Evolutionary conservation across 805 yeast species (phyloP).

Genomic region (Lipomyces spencermartinsiae): DNA sequence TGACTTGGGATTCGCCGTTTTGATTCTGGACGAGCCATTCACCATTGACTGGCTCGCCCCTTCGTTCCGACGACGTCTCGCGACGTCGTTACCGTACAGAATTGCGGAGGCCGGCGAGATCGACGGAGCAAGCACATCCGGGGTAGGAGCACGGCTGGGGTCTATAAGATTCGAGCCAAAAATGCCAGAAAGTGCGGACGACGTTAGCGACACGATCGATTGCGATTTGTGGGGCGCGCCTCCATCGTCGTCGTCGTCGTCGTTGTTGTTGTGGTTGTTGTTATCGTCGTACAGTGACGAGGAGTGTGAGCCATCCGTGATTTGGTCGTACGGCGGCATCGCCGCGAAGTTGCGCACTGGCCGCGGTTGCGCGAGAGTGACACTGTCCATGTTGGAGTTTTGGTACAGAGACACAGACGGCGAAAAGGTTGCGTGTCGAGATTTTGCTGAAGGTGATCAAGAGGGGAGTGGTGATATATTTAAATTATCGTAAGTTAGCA

Average conservation of each 20-base stretch:
- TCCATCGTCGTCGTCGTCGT: slow-evolving; percentile 2
- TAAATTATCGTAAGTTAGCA: too few species aligned
- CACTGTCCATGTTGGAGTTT: background rate
- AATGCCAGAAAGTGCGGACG: slow-evolving; percentile 48
- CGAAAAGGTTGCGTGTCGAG: background rate
- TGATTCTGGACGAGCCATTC: background rate
- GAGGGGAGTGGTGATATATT: background rate
- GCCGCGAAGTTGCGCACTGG: slow-evolving; percentile 18
- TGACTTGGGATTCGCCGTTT: background rate
- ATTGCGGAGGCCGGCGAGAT: slow-evolving; percentile 1
- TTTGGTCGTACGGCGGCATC: slow-evolving; percentile 9
- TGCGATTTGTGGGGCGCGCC: slow-evolving; percentile 27
- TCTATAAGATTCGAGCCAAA: slow-evolving; percentile 51
- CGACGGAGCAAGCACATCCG: slow-evolving; percentile 39
- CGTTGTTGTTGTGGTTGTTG: background rate
- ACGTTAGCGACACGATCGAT: slow-evolving; percentile 38
- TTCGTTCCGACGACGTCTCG: slow-evolving; percentile 7
- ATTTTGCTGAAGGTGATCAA: background rate
- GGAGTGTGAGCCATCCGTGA: background rate
- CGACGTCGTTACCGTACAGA: slow-evolving; percentile 14
- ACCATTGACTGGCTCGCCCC: background rate
- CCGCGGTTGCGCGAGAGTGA: background rate
- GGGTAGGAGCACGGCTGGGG: slow-evolving; percentile 38
- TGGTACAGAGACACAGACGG: background rate
- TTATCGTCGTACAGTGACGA: slow-evolving; percentile 6